Evolutionary conservation across 2,329 filamentous ascomycete species (phyloP).

Genomic region (Ambrosiella xylebori): DNA sequence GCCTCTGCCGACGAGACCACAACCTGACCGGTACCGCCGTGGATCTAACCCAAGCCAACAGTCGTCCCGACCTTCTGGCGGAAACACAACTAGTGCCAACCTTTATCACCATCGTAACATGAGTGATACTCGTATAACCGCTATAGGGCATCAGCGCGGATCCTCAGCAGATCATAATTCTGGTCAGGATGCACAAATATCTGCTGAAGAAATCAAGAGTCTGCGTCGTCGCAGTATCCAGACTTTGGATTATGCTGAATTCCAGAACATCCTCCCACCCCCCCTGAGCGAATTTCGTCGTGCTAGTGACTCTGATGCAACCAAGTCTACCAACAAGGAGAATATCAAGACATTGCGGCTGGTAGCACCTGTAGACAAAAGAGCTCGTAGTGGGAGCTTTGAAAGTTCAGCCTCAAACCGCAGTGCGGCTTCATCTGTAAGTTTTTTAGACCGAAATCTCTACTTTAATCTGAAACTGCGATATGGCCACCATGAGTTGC

Average conservation of each 20-base stretch:
- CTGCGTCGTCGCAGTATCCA: slow-evolving; percentile 73
- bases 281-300: slow-evolving; percentile 9
- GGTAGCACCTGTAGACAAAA: slow-evolving; percentile 19
- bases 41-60: slow-evolving; percentile 38
- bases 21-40: slow-evolving; percentile 64
- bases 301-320: slow-evolving; percentile 15
- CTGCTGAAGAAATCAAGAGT: slow-evolving; percentile 42
- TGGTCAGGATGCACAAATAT: not conserved
- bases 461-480: slow-evolving; percentile 4
- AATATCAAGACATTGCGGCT: slow-evolving; percentile 26
- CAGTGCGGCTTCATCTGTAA: slow-evolving; percentile 47
- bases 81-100: slow-evolving; percentile 10
- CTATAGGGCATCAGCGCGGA: slow-evolving; percentile 12
- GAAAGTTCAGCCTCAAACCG: slow-evolving; percentile 45
- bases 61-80: slow-evolving; percentile 22
- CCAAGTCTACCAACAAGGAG: slow-evolving; percentile 13
- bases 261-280: slow-evolving; percentile 17
- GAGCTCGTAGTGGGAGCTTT: slow-evolving; percentile 38
- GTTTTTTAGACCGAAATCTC: slow-evolving; percentile 19
- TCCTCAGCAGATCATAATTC: slow-evolving; percentile 3
- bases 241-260: slow-evolving; percentile 35
- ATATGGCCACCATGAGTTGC: too few species aligned
- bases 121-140: slow-evolving; percentile 13
- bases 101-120: slow-evolving; percentile 17
- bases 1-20: slow-evolving; percentile 39